Base-by-base conservation (phyloP, 805 yeast species). In the Starmerella sp. region DNA sequence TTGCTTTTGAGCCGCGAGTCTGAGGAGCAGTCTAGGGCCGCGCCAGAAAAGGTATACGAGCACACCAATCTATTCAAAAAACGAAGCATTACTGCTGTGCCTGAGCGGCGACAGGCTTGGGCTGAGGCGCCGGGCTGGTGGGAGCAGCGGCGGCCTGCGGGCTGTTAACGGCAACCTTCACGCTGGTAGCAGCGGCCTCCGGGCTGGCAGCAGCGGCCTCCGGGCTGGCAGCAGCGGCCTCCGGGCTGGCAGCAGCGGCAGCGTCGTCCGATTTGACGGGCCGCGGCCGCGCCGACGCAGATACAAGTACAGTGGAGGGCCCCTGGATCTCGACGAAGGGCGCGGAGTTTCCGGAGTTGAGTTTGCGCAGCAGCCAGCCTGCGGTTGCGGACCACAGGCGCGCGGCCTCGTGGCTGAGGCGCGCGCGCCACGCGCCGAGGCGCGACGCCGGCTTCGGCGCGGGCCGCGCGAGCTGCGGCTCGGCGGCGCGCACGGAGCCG, bases 221-320 rank as follows among this genome's bases (percentile, higher is more conserved):
- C 4, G 49, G 10, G 11, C 29, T 17, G n/a, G 43, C 3, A 13
- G 28, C 15, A 17, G 30, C 43, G 10, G 43, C 29, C 15, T 22
- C n/a, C 6, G 11, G 13, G 22, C 35, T 22, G 22, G 22, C 4
- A 8, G 35, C 35, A 32, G 35, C 11, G 4, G 35, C 11, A 9
- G 35, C 11, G 35, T 8, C 35, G 11, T 10, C 35, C 4, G 4
- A 31, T 6, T 9, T 37, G 7, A 5, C 47, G 41, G 35, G 38
- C 6, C 38, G 43, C 6, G 54, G 37, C 41, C 37, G 31, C 13
- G 52, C 43, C 15, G 60, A 34, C 11, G 62, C 53, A 6, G 64
- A 54, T 5, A 63, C 60, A 13, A 63, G 58, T 37, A 61, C 62
- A 9, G 63, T 60, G 31, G 61, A 43, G 2, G 66, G 66, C 6